phyloP scores from a whole-genome alignment of 306 rosid species.

The Urtica urens region DNA sequence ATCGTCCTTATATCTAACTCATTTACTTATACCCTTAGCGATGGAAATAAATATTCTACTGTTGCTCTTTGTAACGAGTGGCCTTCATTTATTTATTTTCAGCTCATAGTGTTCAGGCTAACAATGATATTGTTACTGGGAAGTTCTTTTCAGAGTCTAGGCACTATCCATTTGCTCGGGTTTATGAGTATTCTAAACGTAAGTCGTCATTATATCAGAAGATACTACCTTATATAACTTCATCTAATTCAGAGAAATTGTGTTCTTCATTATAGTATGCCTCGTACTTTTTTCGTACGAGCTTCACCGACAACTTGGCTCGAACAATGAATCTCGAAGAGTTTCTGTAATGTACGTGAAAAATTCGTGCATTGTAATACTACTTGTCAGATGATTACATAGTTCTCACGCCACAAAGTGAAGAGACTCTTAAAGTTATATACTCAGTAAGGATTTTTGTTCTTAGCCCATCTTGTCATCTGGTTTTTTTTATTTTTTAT shows the following conservation, averaged over 20 bases:
- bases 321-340: constrained; percentile 39
- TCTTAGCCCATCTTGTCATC: neutral
- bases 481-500: constrained; percentile 14
- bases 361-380: neutral
- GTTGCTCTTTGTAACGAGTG: no score
- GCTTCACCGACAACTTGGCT: constrained; percentile 58
- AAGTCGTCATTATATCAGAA: constrained; percentile 19
- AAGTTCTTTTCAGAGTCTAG: constrained; percentile 33
- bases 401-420: neutral
- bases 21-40: no score
- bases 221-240: constrained; percentile 7
- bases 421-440: neutral
- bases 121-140: constrained; percentile 60
- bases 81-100: constrained; percentile 8
- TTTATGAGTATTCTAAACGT: constrained; percentile 79
- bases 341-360: constrained; percentile 60
- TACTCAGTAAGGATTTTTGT: neutral
- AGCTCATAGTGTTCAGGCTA: constrained; percentile 47
- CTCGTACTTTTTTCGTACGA: constrained; percentile 62
- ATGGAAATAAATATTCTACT: no score
- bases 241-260: constrained; percentile 20
- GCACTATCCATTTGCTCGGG: constrained; percentile 55
- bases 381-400: neutral
- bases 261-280: constrained; percentile 42
- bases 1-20: no score